Conservation (phyloP, 2,329 filamentous ascomycete genomes). For the Intubia oerlemansii region DNA sequence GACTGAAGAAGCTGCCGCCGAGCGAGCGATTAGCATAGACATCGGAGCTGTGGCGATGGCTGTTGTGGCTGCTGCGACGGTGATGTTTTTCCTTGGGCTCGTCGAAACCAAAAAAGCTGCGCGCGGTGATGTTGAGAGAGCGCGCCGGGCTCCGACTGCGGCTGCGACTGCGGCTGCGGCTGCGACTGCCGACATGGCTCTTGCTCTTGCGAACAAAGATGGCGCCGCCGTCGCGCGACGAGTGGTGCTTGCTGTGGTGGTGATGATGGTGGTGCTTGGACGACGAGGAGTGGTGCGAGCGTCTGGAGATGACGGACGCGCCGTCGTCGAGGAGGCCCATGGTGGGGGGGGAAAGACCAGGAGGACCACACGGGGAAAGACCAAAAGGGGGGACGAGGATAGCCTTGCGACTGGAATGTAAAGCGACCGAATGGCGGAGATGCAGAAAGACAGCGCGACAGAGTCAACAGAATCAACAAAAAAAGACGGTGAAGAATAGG, state of each 20-base stretch:
- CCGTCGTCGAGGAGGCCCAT: constrained; percentile 16
- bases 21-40: no score
- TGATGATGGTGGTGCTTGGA: constrained; percentile 10
- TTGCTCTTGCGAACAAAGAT: constrained; percentile 16
- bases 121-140: constrained; percentile 2
- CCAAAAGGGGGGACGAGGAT: no score
- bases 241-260: no score
- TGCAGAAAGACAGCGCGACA: no score
- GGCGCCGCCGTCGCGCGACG: constrained; percentile 3
- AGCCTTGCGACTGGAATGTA: no score
- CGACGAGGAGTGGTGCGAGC: constrained; percentile 7
- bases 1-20: constrained; percentile 28
- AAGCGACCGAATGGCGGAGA: no score
- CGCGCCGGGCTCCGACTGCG: constrained; percentile 13
- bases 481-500: no score
- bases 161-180: no score
- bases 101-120: constrained; percentile 8
- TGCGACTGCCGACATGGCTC: constrained; percentile 14
- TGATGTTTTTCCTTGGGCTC: background rate
- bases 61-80: constrained; percentile 14
- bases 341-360: background rate
- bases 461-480: no score
- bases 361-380: no score
- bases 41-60: constrained; percentile 16
- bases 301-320: constrained; percentile 9